Conservation (phyloP, 208 protist genomes). For the Wallacemonas sp. region DNA sequence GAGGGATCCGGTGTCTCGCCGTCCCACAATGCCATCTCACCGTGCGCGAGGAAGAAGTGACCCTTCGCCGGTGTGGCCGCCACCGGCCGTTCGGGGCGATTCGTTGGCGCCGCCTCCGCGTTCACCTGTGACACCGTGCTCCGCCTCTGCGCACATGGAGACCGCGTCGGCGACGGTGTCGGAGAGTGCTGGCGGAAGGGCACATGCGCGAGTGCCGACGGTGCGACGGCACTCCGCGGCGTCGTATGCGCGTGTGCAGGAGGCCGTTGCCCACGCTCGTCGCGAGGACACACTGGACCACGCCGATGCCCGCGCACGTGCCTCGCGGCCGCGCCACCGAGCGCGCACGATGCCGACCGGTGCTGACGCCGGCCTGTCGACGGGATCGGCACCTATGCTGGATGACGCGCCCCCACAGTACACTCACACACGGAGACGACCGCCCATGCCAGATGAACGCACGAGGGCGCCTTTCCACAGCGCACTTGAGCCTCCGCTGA, state of each 20-base stretch:
- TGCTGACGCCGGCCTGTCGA: background rate
- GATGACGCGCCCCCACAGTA: background rate
- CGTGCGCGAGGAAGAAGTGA: no score
- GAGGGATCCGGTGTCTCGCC: no score
- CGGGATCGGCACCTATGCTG: background rate
- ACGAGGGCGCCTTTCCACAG: background rate
- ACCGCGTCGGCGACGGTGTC: background rate
- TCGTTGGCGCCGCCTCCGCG: no score
- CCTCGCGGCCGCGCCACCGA: background rate
- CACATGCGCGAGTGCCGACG: background rate
- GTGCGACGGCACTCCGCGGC: slow-evolving; percentile 2
- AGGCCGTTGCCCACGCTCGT: slow-evolving; percentile 1
- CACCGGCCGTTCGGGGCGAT: no score
- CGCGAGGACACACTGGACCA: background rate
- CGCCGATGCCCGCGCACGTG: background rate
- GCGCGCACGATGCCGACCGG: background rate
- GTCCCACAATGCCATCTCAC: no score
- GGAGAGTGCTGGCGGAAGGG: no score
- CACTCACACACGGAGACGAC: background rate
- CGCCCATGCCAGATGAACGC: background rate
- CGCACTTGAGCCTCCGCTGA: background rate
- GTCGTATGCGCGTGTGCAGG: slow-evolving; percentile 2
- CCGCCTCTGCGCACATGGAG: no score
- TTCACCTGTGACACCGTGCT: no score
- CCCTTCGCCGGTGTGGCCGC: no score